Evolutionary conservation across 305 asterid species (phyloP), one percentile per base, ranked within the genome.

Genomic region (Rubia occidens): DNA sequence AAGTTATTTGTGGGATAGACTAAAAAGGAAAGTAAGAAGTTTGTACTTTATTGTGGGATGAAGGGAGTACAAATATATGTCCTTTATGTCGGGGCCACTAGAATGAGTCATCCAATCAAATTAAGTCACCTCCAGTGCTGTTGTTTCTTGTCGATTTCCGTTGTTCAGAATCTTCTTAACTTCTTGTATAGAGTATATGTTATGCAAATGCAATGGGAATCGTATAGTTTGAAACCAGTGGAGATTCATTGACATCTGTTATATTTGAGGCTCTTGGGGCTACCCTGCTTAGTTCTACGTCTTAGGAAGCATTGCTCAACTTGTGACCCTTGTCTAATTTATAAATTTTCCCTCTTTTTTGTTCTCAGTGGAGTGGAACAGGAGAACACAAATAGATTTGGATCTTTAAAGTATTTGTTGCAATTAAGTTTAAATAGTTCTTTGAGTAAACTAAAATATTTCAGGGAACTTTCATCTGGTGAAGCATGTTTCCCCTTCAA

Each of bases 201-300:
- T n/a, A 32, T 37, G 29, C 56, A 21, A 9, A 11, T 64, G 18
- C 39, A 43, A 43, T 2, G 5, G 8, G 39, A 64, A 43, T 11
- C 11, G 18, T 44, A 3, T 21, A 13, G n/a, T 11, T 45, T 45
- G 0, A 45, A 32, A 11, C 11, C 53, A 3, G 13, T 45, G 70
- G 70, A 66, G 14, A 54, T 26, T 8, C 14, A 66, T 5, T 24
- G 44, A 32, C 66, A 29, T 60, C 64, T 29, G 18, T 11, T 32
- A 56, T 58, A 60, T 43, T 65, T 20, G 14, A 66, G 43, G 44
- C 43, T 43, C 9, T 44, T 45, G 70, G 39, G 59, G 43, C 59
- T 45, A 20, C 35, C 18, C 60, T 47, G 26, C 21, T 44, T 43
- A 18, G 14, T 45, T 11, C 55, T 11, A 4, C 44, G 42, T 45